Base-by-base conservation (phyloP, 176 grass and related monocot genomes). In the Calamus simplicifolius region DNA sequence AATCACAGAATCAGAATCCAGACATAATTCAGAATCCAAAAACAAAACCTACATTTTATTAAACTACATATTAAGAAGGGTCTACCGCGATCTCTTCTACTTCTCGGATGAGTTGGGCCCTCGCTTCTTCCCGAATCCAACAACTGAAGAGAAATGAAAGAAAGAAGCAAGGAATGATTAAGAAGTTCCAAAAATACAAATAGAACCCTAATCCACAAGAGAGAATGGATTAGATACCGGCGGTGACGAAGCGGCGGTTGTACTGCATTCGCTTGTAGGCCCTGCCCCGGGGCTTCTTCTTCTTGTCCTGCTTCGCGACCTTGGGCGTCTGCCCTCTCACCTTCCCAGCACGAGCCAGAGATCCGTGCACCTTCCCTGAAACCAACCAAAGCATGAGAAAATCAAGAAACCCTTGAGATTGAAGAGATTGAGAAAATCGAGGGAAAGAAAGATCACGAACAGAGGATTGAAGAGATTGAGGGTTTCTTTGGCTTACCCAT, bases 361-460 rank as follows among this genome's bases (percentile, higher is more conserved):
- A 65, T 52, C 62, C 62, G 49, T 65, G 62, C 62, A 65, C 62
- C 62, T 65, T 65, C 17, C 62, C 62, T 65, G 35, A 43, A 43
- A 43, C 35, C 35, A 43, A 13, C 10, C 35, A 43, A 43, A 23
- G 21, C 21, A 23, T 23, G 21, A 23, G 21, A 23, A 23, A 23
- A 23, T 23, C 21, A 23, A 23, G 21, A 23, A 23, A 7, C 6
- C 6, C 8, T 7, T 43, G 35, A 43, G 35, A 43, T 43, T 2
- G 0, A 43, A 43, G 7, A 8, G 31, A 38, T 10, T 13, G 8
- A 1, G 12, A n/a, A n/a, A n/a, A n/a, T 10, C 8, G 35, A 43
- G 35, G 12, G 35, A 43, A 43, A 43, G 7, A 3, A 0, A 43
- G 35, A 43, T 3, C 7, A 43, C 12, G 35, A 43, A 43, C 12